These are phyloP conservation scores for Xerocomus spinulosus DNA, from an alignment of 768 basidiomycete genomes.

Conservation along the genomic window DNA sequence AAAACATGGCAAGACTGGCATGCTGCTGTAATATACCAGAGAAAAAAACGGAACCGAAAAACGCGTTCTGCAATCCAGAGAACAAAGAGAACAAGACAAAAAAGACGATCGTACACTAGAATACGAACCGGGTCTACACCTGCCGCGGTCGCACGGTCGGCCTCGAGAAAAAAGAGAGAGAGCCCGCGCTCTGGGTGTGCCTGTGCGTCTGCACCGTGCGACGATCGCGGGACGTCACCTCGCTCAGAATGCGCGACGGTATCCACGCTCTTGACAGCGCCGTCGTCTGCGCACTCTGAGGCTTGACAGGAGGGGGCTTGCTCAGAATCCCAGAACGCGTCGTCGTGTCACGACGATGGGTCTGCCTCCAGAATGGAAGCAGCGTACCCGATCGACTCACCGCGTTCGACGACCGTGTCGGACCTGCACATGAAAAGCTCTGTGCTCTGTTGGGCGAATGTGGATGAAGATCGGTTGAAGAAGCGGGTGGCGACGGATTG, in stretches of 20 bases:
- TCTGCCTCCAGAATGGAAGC: slow-evolving; percentile 18
- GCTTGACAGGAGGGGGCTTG: too few species aligned
- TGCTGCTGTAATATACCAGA: not conserved
- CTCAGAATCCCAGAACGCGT: not conserved
- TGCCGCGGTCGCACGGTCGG: slow-evolving; percentile 4
- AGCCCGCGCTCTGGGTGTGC: slow-evolving; percentile 1
- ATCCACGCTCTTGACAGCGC: not conserved
- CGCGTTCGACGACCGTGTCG: slow-evolving; percentile 9
- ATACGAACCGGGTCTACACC: not conserved
- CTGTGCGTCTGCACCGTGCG: slow-evolving; percentile 4
- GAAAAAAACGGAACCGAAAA: not conserved
- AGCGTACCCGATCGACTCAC: slow-evolving; percentile 4
- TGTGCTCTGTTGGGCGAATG: slow-evolving; percentile 10
- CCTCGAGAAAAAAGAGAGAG: not conserved
- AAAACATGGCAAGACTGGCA: too few species aligned
- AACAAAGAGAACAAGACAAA: not conserved
- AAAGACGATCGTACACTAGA: slow-evolving; percentile 1
- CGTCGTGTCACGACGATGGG: not conserved
- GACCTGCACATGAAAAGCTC: slow-evolving; percentile 5
- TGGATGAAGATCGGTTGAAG: slow-evolving; percentile 21
- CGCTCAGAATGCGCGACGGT: not conserved
- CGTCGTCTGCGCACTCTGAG: not conserved
- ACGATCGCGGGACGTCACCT: slow-evolving; percentile 1
- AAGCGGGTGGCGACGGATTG: slow-evolving; percentile 7
- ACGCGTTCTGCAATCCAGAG: too few species aligned